These are phyloP conservation scores for Exobasidium rhododendri DNA, from an alignment of 1,284 basidiomycete species.

Conservation along the genomic window DNA sequence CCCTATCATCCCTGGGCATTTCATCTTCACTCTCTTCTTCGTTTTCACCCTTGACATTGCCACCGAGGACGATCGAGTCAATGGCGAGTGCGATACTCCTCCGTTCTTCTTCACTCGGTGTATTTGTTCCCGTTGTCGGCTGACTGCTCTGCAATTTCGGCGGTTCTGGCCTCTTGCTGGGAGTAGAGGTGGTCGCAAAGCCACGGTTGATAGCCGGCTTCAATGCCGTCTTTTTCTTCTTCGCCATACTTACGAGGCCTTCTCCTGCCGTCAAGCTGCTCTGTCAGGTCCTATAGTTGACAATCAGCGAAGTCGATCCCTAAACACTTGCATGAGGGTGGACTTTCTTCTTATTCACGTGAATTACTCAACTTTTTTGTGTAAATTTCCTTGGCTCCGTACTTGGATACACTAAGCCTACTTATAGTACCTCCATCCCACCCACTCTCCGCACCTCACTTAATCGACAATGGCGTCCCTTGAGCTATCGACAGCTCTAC, in stretches of 20 bases:
- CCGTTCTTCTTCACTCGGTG: background rate
- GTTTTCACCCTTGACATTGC: constrained; percentile 5
- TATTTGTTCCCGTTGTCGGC: background rate
- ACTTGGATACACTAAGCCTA: too few relatives aligned
- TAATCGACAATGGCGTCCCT: background rate
- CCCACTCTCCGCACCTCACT: too few relatives aligned
- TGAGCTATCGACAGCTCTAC: background rate
- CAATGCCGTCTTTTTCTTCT: constrained; percentile 50
- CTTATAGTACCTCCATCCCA: too few relatives aligned
- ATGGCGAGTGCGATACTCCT: constrained; percentile 30
- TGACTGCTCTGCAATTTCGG: background rate
- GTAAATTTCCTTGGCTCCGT: too few relatives aligned
- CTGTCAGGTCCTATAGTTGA: too few relatives aligned
- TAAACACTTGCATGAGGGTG: too few relatives aligned
- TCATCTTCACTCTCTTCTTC: background rate
- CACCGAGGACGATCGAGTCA: constrained; percentile 26
- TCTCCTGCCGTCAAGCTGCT: background rate
- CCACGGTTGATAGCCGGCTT: constrained; percentile 46
- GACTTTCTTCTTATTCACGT: too few relatives aligned
- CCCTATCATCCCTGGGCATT: background rate
- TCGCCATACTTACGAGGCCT: constrained; percentile 22
- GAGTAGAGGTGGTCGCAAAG: constrained; percentile 63
- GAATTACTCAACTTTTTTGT: too few relatives aligned
- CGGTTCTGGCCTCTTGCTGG: constrained; percentile 65
- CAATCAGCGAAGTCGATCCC: too few relatives aligned